Percentiles rank a stretch among this genome's conserved stretches.
Conservation (phyloP, 345 rosid species). For the Hibiscus tridactylites region DNA sequence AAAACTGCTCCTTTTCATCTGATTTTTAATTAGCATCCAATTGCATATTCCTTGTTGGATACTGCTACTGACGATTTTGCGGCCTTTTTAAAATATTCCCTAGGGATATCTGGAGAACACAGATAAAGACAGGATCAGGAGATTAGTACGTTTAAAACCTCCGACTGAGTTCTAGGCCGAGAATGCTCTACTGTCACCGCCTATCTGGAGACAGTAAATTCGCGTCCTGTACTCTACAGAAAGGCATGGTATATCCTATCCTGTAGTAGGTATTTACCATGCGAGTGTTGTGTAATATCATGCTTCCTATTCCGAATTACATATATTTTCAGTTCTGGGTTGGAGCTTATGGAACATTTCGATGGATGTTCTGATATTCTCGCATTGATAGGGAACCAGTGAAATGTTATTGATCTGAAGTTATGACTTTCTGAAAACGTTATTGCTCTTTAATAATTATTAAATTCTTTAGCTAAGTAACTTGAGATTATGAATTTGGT, state of each 20-base stretch:
- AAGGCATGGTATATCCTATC: neutral
- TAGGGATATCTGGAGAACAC: slow-evolving; percentile 82
- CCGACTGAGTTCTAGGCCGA: slow-evolving; percentile 62
- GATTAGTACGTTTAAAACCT: slow-evolving; percentile 75
- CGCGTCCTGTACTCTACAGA: neutral
- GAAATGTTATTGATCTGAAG: neutral
- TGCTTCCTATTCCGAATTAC: neutral
- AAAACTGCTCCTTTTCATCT: neutral
- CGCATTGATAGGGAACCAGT: neutral
- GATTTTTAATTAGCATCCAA: neutral
- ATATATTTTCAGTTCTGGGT: neutral
- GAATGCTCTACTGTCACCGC: neutral
- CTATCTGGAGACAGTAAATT: neutral
- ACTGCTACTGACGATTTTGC: neutral
- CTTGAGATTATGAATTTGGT: neutral
- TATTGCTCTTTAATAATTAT: neutral
- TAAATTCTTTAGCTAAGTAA: slow-evolving; percentile 16
- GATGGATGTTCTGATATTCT: neutral
- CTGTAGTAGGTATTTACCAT: neutral
- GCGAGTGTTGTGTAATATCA: neutral
- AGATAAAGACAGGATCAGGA: slow-evolving; percentile 78
- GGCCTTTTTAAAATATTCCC: slow-evolving; percentile 1
- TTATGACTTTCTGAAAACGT: neutral
- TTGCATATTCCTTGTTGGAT: neutral
- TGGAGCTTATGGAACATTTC: neutral